Base-by-base conservation (phyloP, 1,284 basidiomycete genomes). In the Stygiomarasmius scandens region DNA sequence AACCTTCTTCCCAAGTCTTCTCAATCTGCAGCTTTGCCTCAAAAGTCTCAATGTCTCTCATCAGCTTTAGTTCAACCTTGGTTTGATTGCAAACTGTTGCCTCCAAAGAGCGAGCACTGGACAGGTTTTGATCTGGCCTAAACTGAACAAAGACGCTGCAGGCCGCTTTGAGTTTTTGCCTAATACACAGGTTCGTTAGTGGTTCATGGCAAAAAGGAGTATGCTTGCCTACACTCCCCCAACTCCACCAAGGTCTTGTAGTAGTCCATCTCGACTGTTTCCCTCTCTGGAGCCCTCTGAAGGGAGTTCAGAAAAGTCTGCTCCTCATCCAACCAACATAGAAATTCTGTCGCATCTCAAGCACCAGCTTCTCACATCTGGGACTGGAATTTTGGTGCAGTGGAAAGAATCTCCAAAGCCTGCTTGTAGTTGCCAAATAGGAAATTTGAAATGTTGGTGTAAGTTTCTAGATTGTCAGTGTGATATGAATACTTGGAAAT, bases 231-330 rank as follows among this genome's bases (percentile, higher is more conserved):
- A 34, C 32, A 34, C 14, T 14, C 14, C 32, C 14, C 32, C 32
- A 65, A 51, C 24, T 63, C 63, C 2, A 64, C 54, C 8, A 69
- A 57, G 41, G 63, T 63, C 49, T 65, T 56, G 49, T 63, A 65
- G 45, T 71, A 70, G 32, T 68, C 65, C 67, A 69, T 72, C 43
- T 68, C 49, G 12, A 66, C 48, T 0, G 67, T 69, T 44, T 71
- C 68, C 38, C 64, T 34, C 10, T 61, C 11, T 0, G 68, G 69
- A 56, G 68, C 65, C 49, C 59, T 62, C 9, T 49, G 55, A 0
- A 68, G 56, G 11, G 53, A 54, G 14, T 56, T 16, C 6, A 71
- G 59, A 52, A 66, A 68, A 4, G 29, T 43, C 16, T 34, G 23
- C 53, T 69, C 67, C 52, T 68, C 65, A n/a, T 47, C 44, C 22